phyloP scores from a whole-genome alignment of 164 flowering plant genomes.

The Chloranthus sessilifolius region DNA sequence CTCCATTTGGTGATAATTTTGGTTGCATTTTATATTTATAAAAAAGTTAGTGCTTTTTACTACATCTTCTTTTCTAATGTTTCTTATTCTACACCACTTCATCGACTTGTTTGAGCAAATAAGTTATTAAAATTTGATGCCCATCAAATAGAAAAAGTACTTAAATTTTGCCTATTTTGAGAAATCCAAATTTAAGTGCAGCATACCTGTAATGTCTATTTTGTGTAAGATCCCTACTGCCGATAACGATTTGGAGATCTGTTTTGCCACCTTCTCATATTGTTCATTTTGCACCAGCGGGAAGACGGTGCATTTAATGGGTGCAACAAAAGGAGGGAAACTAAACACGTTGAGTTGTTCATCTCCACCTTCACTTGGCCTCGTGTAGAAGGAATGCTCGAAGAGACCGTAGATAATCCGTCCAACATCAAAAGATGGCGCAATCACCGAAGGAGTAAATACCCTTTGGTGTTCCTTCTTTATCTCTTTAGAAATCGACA shows the following conservation, averaged over 20 bases:
- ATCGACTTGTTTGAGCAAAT: too few relatives aligned
- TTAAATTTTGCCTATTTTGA: too few relatives aligned
- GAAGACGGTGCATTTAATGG: slow-evolving; percentile 89
- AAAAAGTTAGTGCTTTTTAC: too few relatives aligned
- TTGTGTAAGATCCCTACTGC: slow-evolving; percentile 68
- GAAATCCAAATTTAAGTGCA: too few relatives aligned
- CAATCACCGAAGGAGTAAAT: slow-evolving; percentile 94
- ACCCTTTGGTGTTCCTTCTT: slow-evolving; percentile 74
- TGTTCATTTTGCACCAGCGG: slow-evolving; percentile 80
- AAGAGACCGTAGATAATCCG: slow-evolving; percentile 86
- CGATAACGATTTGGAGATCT: slow-evolving; percentile 63
- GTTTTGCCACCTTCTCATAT: slow-evolving; percentile 68
- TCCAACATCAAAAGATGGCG: slow-evolving; percentile 98
- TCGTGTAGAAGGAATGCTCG: slow-evolving; percentile 84
- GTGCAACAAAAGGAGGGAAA: slow-evolving; percentile 62
- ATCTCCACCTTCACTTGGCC: slow-evolving; percentile 88
- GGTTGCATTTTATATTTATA: too few relatives aligned
- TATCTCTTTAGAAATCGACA: slow-evolving; percentile 52
- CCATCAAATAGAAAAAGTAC: too few relatives aligned
- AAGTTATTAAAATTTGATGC: too few relatives aligned
- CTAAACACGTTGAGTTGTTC: slow-evolving; percentile 66
- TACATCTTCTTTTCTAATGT: too few relatives aligned
- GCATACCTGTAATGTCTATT: slow-evolving; percentile 82
- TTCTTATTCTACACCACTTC: too few relatives aligned
- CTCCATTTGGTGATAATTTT: too few relatives aligned